Conservation (phyloP, 2,329 filamentous ascomycete genomes). For the Paraphoma sp. region DNA sequence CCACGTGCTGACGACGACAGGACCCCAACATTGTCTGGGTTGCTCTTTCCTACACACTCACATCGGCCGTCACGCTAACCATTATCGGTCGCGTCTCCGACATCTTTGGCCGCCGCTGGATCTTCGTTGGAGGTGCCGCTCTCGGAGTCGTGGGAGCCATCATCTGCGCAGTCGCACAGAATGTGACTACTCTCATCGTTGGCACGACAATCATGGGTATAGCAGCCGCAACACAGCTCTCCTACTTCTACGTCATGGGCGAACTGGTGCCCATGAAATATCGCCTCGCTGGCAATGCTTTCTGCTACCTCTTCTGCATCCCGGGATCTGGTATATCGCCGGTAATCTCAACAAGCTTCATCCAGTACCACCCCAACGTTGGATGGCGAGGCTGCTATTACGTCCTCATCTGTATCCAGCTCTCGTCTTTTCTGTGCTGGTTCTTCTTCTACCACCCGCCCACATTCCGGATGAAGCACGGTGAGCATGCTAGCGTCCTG, state of each 20-base stretch:
- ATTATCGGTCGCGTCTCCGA: constrained; percentile 14
- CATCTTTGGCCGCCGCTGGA: constrained; percentile 26
- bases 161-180: constrained; percentile 19
- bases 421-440: constrained; percentile 20
- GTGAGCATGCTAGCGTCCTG: constrained; percentile 21
- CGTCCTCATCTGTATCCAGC: constrained; percentile 25
- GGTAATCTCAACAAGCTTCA: constrained; percentile 18
- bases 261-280: constrained; percentile 33
- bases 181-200: constrained; percentile 12
- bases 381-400: constrained; percentile 30
- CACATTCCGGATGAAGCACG: constrained; percentile 26
- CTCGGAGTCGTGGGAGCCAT: constrained; percentile 28
- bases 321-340: constrained; percentile 22
- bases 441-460: constrained; percentile 29
- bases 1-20: neutral
- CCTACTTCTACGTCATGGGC: constrained; percentile 24
- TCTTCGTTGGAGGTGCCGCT: constrained; percentile 42
- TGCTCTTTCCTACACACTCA: constrained; percentile 10
- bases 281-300: constrained; percentile 19
- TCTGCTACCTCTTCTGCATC: constrained; percentile 21
- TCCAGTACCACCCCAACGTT: constrained; percentile 17
- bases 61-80: constrained; percentile 9
- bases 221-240: constrained; percentile 20
- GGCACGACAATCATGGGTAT: constrained; percentile 5
- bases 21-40: constrained; percentile 8